A percentile compares a stretch with the other conserved stretches of the same genome.
phyloP scores from a whole-genome alignment of 805 yeast genomes.

The Kluyveromyces starmeri region DNA sequence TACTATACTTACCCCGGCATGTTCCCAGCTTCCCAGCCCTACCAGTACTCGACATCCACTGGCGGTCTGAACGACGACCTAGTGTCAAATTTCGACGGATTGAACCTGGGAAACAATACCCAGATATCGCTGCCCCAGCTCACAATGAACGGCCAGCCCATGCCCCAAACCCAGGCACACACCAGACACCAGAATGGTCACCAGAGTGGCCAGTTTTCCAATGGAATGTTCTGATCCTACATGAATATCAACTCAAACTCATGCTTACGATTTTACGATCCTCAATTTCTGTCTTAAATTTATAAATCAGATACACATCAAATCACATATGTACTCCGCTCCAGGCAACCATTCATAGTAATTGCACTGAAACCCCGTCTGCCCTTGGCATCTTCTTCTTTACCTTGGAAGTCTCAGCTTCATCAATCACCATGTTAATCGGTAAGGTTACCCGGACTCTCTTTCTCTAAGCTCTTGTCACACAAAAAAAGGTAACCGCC shows the following conservation, averaged over 20 bases:
- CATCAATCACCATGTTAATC: no score
- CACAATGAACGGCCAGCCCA: constrained; percentile 19
- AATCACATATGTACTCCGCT: no score
- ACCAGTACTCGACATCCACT: constrained; percentile 11
- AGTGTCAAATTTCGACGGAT: constrained; percentile 23
- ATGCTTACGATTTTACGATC: no score
- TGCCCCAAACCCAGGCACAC: constrained; percentile 7
- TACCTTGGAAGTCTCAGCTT: no score
- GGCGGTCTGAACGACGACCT: constrained; percentile 17
- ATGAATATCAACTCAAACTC: background rate
- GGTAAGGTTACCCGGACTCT: no score
- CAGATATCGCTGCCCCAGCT: constrained; percentile 26
- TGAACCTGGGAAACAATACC: constrained; percentile 22
- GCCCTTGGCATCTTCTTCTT: no score
- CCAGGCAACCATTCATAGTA: no score
- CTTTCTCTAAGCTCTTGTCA: background rate
- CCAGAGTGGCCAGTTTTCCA: constrained; percentile 1
- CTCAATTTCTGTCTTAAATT: no score
- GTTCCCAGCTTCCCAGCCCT: constrained; percentile 17
- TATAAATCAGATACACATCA: no score
- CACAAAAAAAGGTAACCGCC: constrained; percentile 4
- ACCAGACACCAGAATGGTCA: constrained; percentile 11
- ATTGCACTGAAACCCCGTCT: no score
- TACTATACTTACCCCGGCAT: constrained; percentile 27
- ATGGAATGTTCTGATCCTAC: constrained; percentile 7